Evolutionary conservation across 306 rosid species (phyloP).

Genomic region (Prunus salicina): DNA sequence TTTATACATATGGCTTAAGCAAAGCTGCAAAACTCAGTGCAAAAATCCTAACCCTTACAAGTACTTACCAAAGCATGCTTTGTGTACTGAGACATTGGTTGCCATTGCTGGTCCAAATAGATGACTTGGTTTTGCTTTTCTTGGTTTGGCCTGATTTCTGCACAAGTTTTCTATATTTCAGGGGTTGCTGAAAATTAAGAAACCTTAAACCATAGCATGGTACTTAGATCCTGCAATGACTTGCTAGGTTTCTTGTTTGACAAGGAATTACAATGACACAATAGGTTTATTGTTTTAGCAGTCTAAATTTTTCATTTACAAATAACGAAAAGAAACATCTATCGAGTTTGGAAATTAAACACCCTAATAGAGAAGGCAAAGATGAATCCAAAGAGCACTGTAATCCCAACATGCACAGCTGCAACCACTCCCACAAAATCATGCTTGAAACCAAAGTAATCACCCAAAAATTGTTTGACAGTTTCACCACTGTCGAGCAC

Average conservation of each 20-base stretch:
- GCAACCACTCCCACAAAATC: conserved; percentile 41
- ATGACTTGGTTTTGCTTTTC: neutral
- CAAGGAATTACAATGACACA: neutral
- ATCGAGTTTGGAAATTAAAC: conserved; percentile 42
- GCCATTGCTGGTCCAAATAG: too few relatives aligned
- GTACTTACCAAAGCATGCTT: neutral
- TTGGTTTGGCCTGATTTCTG: neutral
- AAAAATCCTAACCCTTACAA: neutral
- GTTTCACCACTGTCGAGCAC: conserved; percentile 6
- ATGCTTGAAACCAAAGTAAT: conserved; percentile 33
- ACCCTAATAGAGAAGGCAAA: conserved; percentile 37
- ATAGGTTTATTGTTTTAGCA: neutral
- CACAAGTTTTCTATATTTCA: neutral
- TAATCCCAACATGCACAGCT: conserved; percentile 18
- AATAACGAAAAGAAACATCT: neutral
- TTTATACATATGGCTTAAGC: too few relatives aligned
- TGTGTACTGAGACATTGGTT: too few relatives aligned
- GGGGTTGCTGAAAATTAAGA: neutral
- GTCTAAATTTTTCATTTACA: neutral
- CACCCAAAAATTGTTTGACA: conserved; percentile 22
- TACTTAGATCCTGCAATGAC: neutral
- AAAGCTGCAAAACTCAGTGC: too few relatives aligned
- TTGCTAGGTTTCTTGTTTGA: neutral
- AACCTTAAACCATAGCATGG: neutral
- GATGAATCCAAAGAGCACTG: conserved; percentile 29